A percentile compares a stretch with the other conserved stretches of the same genome.
phyloP scores from a whole-genome alignment of 768 basidiomycete genomes.

The Trametes coccinea region DNA sequence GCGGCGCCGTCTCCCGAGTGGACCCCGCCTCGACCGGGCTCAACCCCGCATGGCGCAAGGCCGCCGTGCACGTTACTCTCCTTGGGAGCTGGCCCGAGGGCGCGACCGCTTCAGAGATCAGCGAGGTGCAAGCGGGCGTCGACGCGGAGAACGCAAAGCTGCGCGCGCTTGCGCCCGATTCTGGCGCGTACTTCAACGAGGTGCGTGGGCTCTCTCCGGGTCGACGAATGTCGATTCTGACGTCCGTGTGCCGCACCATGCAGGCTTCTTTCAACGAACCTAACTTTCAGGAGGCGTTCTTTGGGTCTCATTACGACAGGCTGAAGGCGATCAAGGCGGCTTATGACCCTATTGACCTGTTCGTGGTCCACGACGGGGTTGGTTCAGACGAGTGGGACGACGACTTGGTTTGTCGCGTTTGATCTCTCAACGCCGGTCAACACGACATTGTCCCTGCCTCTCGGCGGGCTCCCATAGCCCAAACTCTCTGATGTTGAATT shows the following conservation, averaged over 20 bases:
- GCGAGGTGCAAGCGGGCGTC: constrained; percentile 15
- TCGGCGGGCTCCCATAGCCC: too few species aligned
- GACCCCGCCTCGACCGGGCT: constrained; percentile 43
- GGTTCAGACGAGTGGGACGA: constrained; percentile 52
- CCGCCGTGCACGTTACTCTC: constrained; percentile 35
- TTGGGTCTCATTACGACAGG: constrained; percentile 44
- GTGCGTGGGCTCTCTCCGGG: too few species aligned
- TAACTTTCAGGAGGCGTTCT: constrained; percentile 36
- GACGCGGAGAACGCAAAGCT: constrained; percentile 26
- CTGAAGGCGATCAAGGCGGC: constrained; percentile 44
- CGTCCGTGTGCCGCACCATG: too few species aligned
- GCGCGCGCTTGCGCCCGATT: constrained; percentile 33
- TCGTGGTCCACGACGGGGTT: constrained; percentile 48
- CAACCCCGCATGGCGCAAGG: constrained; percentile 52
- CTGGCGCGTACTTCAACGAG: constrained; percentile 38
- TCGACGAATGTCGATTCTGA: too few species aligned
- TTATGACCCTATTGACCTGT: constrained; percentile 47
- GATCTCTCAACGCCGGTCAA: too few species aligned
- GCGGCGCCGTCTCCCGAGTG: constrained; percentile 42
- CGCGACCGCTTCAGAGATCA: constrained; percentile 19
- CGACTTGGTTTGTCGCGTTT: constrained; percentile 24
- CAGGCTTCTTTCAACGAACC: too few species aligned
- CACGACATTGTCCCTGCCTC: too few species aligned
- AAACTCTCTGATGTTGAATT: too few species aligned
- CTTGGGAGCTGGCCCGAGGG: constrained; percentile 26